phyloP scores from a whole-genome alignment of 2,329 filamentous ascomycete species.

The Aspergillus phoenicis region DNA sequence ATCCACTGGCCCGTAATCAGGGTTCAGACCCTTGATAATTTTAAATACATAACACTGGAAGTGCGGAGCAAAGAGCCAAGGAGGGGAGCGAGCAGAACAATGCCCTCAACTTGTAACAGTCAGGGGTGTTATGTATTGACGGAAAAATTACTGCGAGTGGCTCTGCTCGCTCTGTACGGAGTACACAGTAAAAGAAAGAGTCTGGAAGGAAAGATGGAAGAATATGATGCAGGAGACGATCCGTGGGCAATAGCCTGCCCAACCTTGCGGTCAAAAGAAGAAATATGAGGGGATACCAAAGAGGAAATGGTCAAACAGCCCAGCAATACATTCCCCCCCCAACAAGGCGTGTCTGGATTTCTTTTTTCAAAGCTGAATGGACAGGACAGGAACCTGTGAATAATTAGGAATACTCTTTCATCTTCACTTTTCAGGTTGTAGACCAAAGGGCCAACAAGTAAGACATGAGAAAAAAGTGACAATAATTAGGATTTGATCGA shows the following conservation, averaged over 20 bases:
- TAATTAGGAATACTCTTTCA: no score
- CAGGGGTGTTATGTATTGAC: not conserved
- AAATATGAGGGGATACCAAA: conserved; percentile 8
- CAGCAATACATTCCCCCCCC: not conserved
- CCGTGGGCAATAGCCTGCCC: not conserved
- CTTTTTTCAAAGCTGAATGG: no score
- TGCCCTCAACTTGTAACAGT: conserved; percentile 1
- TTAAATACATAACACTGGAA: conserved; percentile 3
- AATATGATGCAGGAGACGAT: not conserved
- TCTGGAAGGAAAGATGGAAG: conserved; percentile 4
- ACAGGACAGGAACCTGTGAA: no score
- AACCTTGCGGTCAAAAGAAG: not conserved
- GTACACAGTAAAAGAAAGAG: not conserved
- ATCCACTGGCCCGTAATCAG: conserved; percentile 10
- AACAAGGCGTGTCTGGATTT: no score
- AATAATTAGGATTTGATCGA: no score
- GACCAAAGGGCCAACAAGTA: no score
- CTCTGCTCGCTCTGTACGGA: not conserved
- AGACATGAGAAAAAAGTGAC: no score
- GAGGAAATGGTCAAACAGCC: conserved; percentile 3
- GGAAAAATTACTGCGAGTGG: not conserved
- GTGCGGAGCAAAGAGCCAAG: conserved; percentile 7
- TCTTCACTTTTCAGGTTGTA: no score
- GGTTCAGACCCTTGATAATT: conserved; percentile 12
- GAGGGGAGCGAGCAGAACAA: not conserved